These are phyloP conservation scores for Clonostachys byssicola DNA, from an alignment of 2,329 filamentous ascomycete species.

Conservation along the genomic window DNA sequence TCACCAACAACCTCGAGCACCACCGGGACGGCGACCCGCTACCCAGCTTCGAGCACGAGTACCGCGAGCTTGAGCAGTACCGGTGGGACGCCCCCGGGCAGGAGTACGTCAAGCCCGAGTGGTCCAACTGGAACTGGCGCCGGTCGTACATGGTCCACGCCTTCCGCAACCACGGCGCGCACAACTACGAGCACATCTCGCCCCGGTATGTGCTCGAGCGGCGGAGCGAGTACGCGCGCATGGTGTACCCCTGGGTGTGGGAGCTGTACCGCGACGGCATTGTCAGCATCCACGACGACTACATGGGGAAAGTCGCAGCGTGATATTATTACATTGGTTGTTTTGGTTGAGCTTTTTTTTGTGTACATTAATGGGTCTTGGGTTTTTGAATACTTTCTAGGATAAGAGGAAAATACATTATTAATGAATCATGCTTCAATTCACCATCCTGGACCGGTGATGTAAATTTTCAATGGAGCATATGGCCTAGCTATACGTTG, in stretches of 20 bases:
- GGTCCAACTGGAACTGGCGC: no score
- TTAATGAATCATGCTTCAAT: no score
- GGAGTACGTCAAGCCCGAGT: neutral
- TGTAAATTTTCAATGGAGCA: no score
- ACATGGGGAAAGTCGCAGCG: no score
- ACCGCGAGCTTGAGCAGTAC: neutral
- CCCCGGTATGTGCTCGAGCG: constrained; percentile 12
- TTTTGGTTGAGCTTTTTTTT: no score
- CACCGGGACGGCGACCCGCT: neutral
- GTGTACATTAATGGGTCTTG: no score
- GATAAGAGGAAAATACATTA: no score
- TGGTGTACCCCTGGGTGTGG: constrained; percentile 10
- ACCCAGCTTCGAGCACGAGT: constrained; percentile 2
- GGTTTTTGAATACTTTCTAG: no score
- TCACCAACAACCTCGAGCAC: constrained; percentile 2
- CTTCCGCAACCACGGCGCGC: constrained; percentile 9
- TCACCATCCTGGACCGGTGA: no score
- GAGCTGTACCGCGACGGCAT: constrained; percentile 7
- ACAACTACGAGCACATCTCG: constrained; percentile 8
- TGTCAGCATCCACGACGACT: neutral
- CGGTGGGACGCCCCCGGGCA: constrained; percentile 10
- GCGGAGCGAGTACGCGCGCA: constrained; percentile 13
- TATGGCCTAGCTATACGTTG: no score
- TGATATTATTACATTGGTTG: no score
- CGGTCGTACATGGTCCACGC: constrained; percentile 5